phyloP scores from a whole-genome alignment of 2,329 filamentous ascomycete genomes.

The Colletotrichum theobromicola region DNA sequence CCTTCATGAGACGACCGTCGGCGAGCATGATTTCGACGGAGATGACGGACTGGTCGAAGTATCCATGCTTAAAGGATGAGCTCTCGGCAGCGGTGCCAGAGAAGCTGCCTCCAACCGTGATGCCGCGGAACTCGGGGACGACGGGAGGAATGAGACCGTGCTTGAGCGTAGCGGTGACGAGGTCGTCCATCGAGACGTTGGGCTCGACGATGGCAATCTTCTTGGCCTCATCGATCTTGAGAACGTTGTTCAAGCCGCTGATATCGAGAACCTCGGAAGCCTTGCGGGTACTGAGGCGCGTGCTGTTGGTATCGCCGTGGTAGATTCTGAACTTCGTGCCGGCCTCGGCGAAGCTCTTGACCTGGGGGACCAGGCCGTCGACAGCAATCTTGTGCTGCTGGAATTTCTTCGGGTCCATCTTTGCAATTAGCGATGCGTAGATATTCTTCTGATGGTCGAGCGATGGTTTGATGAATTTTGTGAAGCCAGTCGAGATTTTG shows the following conservation, averaged over 20 bases:
- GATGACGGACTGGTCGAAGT: conserved; percentile 68
- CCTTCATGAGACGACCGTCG: conserved; percentile 57
- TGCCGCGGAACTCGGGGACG: conserved; percentile 75
- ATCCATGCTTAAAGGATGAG: conserved; percentile 68
- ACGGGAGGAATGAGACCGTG: conserved; percentile 65
- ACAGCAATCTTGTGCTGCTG: conserved; percentile 35
- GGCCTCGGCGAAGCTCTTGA: conserved; percentile 46
- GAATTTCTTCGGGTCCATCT: background rate
- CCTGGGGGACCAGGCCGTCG: conserved; percentile 42
- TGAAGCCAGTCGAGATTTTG: background rate
- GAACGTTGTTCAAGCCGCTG: conserved; percentile 65
- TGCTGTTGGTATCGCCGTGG: conserved; percentile 79
- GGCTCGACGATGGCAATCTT: conserved; percentile 68
- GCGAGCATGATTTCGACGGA: conserved; percentile 68
- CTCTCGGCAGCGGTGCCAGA: conserved; percentile 72
- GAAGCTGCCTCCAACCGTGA: conserved; percentile 72
- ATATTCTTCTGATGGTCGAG: background rate
- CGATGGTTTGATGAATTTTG: background rate
- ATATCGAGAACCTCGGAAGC: conserved; percentile 68
- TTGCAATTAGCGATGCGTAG: background rate
- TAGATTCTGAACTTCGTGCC: conserved; percentile 70
- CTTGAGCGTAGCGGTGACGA: conserved; percentile 62
- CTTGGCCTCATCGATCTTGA: conserved; percentile 58
- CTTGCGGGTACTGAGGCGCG: conserved; percentile 56
- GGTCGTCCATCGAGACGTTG: conserved; percentile 71